Conservation (phyloP, 148 eudicot species). For the Vaccinium myrtillus region DNA sequence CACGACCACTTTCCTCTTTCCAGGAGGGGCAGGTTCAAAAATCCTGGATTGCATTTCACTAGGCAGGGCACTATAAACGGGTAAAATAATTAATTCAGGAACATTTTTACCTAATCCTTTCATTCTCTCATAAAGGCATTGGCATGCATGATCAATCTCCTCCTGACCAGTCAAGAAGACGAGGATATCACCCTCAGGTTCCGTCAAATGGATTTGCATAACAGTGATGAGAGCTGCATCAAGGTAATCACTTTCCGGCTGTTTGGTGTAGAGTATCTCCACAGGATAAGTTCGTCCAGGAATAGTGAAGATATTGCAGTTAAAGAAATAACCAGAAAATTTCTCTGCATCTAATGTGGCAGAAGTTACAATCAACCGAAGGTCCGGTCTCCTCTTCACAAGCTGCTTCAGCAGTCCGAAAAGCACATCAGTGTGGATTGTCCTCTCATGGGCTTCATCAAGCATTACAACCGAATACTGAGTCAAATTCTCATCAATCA, state of each 20-base stretch:
- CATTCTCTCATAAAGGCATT: slow-evolving; percentile 78
- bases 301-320: slow-evolving; percentile 80
- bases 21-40: slow-evolving; percentile 94
- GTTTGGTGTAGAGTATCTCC: slow-evolving; percentile 75
- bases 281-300: slow-evolving; percentile 91
- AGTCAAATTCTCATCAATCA: slow-evolving; percentile 69
- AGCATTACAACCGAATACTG: slow-evolving; percentile 93
- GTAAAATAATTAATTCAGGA: slow-evolving; percentile 84
- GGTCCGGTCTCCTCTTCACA: slow-evolving; percentile 70
- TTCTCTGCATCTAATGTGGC: slow-evolving; percentile 95
- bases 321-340: slow-evolving; percentile 80
- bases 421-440: slow-evolving; percentile 88
- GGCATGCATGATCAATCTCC: slow-evolving; percentile 39
- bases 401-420: slow-evolving; percentile 80
- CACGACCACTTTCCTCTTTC: slow-evolving; percentile 92
- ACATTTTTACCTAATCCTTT: slow-evolving; percentile 78
- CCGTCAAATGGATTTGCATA: slow-evolving; percentile 77
- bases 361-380: slow-evolving; percentile 85
- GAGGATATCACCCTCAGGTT: slow-evolving; percentile 89
- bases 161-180: slow-evolving; percentile 93
- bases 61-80: slow-evolving; percentile 93
- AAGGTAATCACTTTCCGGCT: slow-evolving; percentile 73
- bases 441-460: slow-evolving; percentile 99
- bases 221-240: slow-evolving; percentile 83
- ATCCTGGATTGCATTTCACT: slow-evolving; percentile 96